Conservation (phyloP, 2,329 filamentous ascomycete species). For the Pyrenochaeta sp. region DNA sequence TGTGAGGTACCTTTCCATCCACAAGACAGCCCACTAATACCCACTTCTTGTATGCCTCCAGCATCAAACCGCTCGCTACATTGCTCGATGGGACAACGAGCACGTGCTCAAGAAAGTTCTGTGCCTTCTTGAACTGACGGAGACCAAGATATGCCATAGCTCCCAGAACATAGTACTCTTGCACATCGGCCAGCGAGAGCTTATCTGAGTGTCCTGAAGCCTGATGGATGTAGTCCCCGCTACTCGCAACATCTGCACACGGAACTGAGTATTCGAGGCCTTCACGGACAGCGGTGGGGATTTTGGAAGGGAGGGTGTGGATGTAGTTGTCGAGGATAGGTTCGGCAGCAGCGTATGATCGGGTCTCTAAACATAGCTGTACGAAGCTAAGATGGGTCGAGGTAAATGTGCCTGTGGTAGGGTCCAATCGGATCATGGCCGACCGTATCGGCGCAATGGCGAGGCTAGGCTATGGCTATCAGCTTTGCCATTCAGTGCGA, state of each 20-base stretch:
- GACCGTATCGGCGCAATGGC: conserved; percentile 52
- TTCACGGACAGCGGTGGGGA: conserved; percentile 39
- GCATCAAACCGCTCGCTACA: conserved; percentile 77
- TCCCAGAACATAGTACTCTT: conserved; percentile 63
- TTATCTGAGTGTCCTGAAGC: conserved; percentile 65
- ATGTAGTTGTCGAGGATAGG: conserved; percentile 71
- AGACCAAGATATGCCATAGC: conserved; percentile 58
- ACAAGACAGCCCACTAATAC: conserved; percentile 77
- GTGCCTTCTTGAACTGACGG: conserved; percentile 54
- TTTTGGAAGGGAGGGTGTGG: conserved; percentile 67
- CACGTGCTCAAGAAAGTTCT: conserved; percentile 57
- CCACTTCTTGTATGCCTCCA: conserved; percentile 93
- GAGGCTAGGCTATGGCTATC: conserved; percentile 38
- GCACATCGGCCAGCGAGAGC: conserved; percentile 62
- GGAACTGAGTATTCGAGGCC: conserved; percentile 50
- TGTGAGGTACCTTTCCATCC: conserved; percentile 66
- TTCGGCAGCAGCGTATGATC: conserved; percentile 64
- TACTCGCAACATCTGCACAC: conserved; percentile 53
- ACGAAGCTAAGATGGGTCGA: conserved; percentile 67
- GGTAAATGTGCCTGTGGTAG: conserved; percentile 71
- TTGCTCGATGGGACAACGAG: conserved; percentile 71
- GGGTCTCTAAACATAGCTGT: conserved; percentile 64
- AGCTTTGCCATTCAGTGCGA: conserved; percentile 1
- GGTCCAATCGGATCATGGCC: conserved; percentile 73
- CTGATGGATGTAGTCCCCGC: conserved; percentile 67